Conservation (phyloP, 176 grass and related monocot genomes). For the Thinopyrum elongatum region DNA sequence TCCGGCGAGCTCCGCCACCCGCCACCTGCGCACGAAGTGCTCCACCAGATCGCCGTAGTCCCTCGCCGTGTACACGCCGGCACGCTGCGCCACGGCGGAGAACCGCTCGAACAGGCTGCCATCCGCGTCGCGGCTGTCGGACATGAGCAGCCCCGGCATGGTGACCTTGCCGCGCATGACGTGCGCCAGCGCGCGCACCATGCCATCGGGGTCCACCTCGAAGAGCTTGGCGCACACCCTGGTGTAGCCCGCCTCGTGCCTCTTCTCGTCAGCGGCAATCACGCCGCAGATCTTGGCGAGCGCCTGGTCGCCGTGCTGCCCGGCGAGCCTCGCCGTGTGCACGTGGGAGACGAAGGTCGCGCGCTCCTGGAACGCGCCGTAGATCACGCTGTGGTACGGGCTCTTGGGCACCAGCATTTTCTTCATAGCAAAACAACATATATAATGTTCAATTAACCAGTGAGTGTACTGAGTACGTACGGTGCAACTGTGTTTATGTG, state of each 20-base stretch:
- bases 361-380: conserved; percentile 14
- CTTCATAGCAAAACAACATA: not conserved
- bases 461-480: too few relatives aligned
- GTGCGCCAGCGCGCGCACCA: not conserved
- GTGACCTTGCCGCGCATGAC: conserved; percentile 9
- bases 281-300: conserved; percentile 7
- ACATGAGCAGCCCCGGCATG: conserved; percentile 10
- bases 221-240: not conserved
- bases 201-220: conserved; percentile 5
- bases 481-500: not conserved
- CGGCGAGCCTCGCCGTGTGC: not conserved
- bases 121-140: not conserved
- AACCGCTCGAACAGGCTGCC: not conserved
- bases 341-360: not conserved
- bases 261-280: conserved; percentile 4
- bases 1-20: not conserved
- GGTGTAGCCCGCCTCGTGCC: conserved; percentile 5
- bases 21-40: not conserved
- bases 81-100: not conserved
- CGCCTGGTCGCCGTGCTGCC: not conserved
- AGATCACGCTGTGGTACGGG: conserved; percentile 2
- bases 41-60: not conserved
- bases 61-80: not conserved
- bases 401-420: conserved; percentile 3
- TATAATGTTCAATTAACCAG: too few relatives aligned